Evolutionary conservation across 805 yeast genomes (phyloP).

Genomic region (Zygosaccharomyces pseudorouxii): DNA sequence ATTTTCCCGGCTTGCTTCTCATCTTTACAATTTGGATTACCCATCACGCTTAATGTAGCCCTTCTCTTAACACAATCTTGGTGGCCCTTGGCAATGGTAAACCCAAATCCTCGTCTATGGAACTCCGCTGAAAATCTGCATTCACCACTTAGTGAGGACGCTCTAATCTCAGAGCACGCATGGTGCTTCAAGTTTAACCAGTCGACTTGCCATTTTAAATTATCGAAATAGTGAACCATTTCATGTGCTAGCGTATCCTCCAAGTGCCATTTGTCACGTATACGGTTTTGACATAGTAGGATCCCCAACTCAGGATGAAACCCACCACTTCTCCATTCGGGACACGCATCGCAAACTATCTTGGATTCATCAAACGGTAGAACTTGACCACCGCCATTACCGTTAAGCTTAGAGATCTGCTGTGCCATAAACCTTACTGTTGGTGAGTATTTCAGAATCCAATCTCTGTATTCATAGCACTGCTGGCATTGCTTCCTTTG

Average conservation of each 20-base stretch:
- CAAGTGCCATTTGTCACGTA: constrained; percentile 67
- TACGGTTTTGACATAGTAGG: constrained; percentile 78
- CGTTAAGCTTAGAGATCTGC: constrained; percentile 60
- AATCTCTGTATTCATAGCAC: constrained; percentile 74
- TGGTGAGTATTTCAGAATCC: constrained; percentile 79
- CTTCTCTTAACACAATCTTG: constrained; percentile 88
- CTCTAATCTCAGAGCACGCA: constrained; percentile 95
- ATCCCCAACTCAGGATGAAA: constrained; percentile 88
- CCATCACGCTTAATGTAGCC: constrained; percentile 77
- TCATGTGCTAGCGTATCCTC: constrained; percentile 94
- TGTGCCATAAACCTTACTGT: constrained; percentile 82
- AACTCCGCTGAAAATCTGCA: constrained; percentile 88
- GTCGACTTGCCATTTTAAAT: constrained; percentile 80
- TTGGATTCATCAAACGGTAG: constrained; percentile 29
- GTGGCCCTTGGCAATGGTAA: constrained; percentile 70
- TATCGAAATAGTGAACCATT: constrained; percentile 88
- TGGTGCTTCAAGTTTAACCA: constrained; percentile 84
- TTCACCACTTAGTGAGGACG: constrained; percentile 89
- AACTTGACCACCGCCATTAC: constrained; percentile 12
- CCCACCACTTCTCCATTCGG: constrained; percentile 83
- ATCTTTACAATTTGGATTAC: constrained; percentile 76
- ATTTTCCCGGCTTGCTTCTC: constrained; percentile 69
- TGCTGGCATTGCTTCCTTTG: constrained; percentile 52
- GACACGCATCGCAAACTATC: constrained; percentile 75
- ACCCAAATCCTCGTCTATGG: constrained; percentile 38